Conservation (phyloP, 208 protist species). For the Zelonia costaricensis region DNA sequence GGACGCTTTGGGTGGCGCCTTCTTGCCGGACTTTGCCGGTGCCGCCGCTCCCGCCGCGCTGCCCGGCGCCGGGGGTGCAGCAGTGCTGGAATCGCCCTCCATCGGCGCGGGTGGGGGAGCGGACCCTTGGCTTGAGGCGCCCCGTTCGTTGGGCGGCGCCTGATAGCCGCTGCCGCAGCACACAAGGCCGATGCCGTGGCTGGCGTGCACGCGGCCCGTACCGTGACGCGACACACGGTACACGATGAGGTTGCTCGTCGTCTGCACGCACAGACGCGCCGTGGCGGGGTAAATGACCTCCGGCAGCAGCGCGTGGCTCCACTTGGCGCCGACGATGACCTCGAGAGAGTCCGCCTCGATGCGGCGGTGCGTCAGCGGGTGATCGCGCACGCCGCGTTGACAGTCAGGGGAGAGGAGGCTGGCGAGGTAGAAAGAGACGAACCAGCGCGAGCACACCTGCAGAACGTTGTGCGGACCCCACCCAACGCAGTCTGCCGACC, state of each 20-base stretch:
- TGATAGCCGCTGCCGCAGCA: conserved; percentile 11
- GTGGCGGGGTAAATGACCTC: conserved; percentile 65
- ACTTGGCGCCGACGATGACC: conserved; percentile 61
- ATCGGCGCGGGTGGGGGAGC: too few relatives aligned
- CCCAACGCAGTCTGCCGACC: conserved; percentile 41
- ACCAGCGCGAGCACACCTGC: conserved; percentile 60
- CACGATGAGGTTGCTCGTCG: conserved; percentile 57
- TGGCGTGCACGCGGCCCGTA: conserved; percentile 21
- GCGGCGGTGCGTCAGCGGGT: conserved; percentile 33
- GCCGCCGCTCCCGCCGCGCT: too few relatives aligned
- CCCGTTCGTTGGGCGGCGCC: too few relatives aligned
- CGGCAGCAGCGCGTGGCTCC: conserved; percentile 48
- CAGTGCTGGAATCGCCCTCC: too few relatives aligned
- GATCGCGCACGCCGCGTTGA: conserved; percentile 30
- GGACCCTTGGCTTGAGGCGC: too few relatives aligned
- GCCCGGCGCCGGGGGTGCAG: too few relatives aligned
- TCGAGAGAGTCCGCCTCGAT: conserved; percentile 27
- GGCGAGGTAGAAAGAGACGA: conserved; percentile 54
- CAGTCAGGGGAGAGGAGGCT: conserved; percentile 34
- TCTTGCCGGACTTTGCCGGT: too few relatives aligned
- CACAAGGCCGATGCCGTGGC: conserved; percentile 45
- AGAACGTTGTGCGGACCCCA: conserved; percentile 88
- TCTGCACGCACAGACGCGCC: conserved; percentile 66
- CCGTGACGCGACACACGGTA: conserved; percentile 66
- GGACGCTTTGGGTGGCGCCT: too few relatives aligned